These are phyloP conservation scores for Oidiodendron maius DNA, from an alignment of 495 filamentous ascomycete species.

Conservation along the genomic window DNA sequence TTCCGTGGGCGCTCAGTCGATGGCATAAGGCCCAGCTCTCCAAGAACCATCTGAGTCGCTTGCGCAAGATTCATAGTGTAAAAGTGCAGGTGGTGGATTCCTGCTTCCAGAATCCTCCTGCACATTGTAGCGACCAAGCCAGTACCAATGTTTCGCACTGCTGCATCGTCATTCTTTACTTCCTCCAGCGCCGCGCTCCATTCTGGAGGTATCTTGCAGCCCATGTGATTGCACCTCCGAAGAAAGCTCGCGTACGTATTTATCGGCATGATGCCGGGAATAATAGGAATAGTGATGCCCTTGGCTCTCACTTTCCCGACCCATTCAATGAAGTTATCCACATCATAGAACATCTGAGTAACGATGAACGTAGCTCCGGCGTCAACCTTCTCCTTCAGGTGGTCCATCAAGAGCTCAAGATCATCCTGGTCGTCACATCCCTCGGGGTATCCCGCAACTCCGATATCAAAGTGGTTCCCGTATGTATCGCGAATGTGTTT, in stretches of 20 bases:
- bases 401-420: slow-evolving; percentile 76
- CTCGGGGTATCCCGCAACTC: slow-evolving; percentile 95
- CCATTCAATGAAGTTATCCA: slow-evolving; percentile 89
- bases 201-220: slow-evolving; percentile 68
- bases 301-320: slow-evolving; percentile 74
- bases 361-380: slow-evolving; percentile 89
- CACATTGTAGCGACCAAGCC: slow-evolving; percentile 90
- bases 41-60: slow-evolving; percentile 87
- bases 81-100: slow-evolving; percentile 89
- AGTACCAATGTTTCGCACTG: slow-evolving; percentile 86
- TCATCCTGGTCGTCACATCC: slow-evolving; percentile 90
- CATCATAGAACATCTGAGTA: slow-evolving; percentile 99
- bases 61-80: slow-evolving; percentile 99
- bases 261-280: slow-evolving; percentile 99
- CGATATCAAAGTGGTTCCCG: slow-evolving; percentile 95
- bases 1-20: slow-evolving; percentile 70
- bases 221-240: slow-evolving; percentile 82
- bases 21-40: slow-evolving; percentile 77
- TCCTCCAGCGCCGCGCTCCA: slow-evolving; percentile 84
- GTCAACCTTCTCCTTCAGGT: slow-evolving; percentile 97
- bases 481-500: slow-evolving; percentile 86
- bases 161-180: slow-evolving; percentile 93
- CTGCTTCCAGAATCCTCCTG: slow-evolving; percentile 68
- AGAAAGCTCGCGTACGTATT: slow-evolving; percentile 90
- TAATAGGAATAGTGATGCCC: slow-evolving; percentile 85